These are phyloP conservation scores for Isoetes engelmannii DNA, from an alignment of 83 land plant species.

Conservation along the genomic window DNA sequence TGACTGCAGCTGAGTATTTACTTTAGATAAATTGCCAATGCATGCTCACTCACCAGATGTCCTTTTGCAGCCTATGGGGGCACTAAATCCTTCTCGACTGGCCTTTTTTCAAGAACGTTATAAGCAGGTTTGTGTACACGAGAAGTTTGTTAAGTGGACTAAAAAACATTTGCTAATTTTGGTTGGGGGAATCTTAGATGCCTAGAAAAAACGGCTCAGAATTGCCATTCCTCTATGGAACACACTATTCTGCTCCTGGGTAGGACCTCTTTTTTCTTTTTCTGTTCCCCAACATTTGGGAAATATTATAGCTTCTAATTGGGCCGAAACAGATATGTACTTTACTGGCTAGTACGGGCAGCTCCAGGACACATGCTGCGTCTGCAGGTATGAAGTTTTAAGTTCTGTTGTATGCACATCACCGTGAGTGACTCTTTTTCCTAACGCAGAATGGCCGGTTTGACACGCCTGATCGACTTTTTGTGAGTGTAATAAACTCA, in stretches of 20 bases:
- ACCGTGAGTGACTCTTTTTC: neutral
- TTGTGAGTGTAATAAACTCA: conserved; percentile 38
- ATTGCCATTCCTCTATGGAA: conserved; percentile 46
- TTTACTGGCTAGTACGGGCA: conserved; percentile 51
- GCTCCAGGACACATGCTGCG: conserved; percentile 55
- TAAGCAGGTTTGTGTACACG: conserved; percentile 21
- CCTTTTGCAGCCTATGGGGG: conserved; percentile 41
- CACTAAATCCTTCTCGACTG: conserved; percentile 40
- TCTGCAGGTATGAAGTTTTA: conserved; percentile 22
- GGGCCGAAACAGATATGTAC: conserved; percentile 30
- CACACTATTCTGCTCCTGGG: conserved; percentile 54
- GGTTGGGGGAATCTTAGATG: conserved; percentile 18
- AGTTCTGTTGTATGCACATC: neutral
- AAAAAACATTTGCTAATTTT: neutral
- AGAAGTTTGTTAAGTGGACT: neutral
- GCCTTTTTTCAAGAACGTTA: conserved; percentile 38
- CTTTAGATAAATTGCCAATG: too few relatives aligned
- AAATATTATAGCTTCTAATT: neutral
- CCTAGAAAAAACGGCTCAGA: conserved; percentile 25
- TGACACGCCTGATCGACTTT: conserved; percentile 48
- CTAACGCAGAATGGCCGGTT: conserved; percentile 43
- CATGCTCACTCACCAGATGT: too few relatives aligned
- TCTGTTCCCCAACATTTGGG: too few relatives aligned
- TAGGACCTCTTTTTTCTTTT: conserved; percentile 13
- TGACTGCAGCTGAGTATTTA: too few relatives aligned